Conservation (phyloP, 2,329 filamentous ascomycete genomes). For the Akanthomyces uredinophilus region DNA sequence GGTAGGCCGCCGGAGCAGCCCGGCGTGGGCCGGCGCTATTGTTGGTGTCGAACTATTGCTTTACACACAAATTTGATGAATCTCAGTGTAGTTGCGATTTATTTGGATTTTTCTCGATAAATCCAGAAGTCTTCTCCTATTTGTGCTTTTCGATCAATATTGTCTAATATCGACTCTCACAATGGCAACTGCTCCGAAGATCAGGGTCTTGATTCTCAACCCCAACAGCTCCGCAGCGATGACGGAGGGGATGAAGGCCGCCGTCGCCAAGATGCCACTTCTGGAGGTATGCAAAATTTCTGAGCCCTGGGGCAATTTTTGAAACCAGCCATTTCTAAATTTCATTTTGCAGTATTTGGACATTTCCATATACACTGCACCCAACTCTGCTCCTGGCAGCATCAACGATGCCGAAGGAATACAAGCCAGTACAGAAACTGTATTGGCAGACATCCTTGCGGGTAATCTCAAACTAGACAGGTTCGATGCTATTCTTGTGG, state of each 20-base stretch:
- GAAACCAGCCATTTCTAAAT: neutral
- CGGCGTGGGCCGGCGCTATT: slow-evolving; percentile 2
- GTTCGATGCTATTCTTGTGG: slow-evolving; percentile 76
- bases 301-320: neutral
- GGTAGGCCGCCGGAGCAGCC: slow-evolving; percentile 3
- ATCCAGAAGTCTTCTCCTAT: slow-evolving; percentile 4
- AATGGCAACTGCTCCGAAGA: slow-evolving; percentile 13
- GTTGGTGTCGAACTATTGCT: neutral
- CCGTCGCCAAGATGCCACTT: slow-evolving; percentile 39
- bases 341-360: slow-evolving; percentile 35
- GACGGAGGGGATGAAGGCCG: slow-evolving; percentile 58
- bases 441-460: slow-evolving; percentile 49
- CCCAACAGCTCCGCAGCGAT: slow-evolving; percentile 71
- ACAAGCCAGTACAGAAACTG: slow-evolving; percentile 54
- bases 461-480: slow-evolving; percentile 30
- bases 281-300: slow-evolving; percentile 27
- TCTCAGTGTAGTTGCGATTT: no score
- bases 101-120: neutral
- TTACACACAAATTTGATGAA: neutral
- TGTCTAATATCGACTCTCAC: neutral
- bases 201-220: slow-evolving; percentile 64
- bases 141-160: neutral
- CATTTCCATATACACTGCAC: slow-evolving; percentile 62
- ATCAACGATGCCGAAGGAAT: slow-evolving; percentile 76
- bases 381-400: slow-evolving; percentile 58